A percentile compares a stretch with the other conserved stretches of the same genome.
Evolutionary conservation across 2,329 filamentous ascomycete genomes (phyloP).

Genomic region (Pseudonectria buxi): DNA sequence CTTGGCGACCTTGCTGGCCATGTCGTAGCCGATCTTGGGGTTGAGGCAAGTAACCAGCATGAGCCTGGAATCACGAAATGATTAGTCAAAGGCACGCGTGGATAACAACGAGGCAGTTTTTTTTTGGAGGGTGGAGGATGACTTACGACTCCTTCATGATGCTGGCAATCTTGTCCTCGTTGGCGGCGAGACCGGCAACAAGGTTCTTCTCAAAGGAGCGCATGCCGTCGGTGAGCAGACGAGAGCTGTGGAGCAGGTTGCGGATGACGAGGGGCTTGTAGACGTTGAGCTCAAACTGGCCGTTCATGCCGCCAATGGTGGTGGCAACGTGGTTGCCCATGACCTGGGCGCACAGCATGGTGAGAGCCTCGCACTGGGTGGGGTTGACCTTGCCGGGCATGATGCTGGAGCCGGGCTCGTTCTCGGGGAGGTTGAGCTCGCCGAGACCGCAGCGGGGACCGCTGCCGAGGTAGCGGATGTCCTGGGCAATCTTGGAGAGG

Average conservation of each 20-base stretch:
- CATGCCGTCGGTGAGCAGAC: slow-evolving; percentile 89
- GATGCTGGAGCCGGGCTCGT: slow-evolving; percentile 95
- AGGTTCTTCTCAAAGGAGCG: slow-evolving; percentile 91
- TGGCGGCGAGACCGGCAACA: slow-evolving; percentile 79
- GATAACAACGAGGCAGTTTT: no score
- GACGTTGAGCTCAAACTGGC: slow-evolving; percentile 97
- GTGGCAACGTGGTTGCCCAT: slow-evolving; percentile 95
- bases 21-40: slow-evolving; percentile 95
- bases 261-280: slow-evolving; percentile 97
- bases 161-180: slow-evolving; percentile 83
- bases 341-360: slow-evolving; percentile 96
- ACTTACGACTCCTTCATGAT: slow-evolving; percentile 91
- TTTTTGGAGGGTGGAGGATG: slow-evolving; percentile 5
- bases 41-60: slow-evolving; percentile 99
- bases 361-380: slow-evolving; percentile 94
- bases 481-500: slow-evolving; percentile 96
- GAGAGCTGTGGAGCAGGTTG: slow-evolving; percentile 87
- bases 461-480: slow-evolving; percentile 93
- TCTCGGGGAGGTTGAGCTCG: slow-evolving; percentile 89
- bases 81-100: no score
- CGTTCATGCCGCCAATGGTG: slow-evolving; percentile 92
- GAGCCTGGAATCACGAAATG: no score
- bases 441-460: slow-evolving; percentile 93
- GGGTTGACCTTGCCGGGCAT: slow-evolving; percentile 99
- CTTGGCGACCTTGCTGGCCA: slow-evolving; percentile 95